Evolutionary conservation across 2,329 filamentous ascomycete genomes (phyloP).

Genomic region (Rutstroemia sp.): DNA sequence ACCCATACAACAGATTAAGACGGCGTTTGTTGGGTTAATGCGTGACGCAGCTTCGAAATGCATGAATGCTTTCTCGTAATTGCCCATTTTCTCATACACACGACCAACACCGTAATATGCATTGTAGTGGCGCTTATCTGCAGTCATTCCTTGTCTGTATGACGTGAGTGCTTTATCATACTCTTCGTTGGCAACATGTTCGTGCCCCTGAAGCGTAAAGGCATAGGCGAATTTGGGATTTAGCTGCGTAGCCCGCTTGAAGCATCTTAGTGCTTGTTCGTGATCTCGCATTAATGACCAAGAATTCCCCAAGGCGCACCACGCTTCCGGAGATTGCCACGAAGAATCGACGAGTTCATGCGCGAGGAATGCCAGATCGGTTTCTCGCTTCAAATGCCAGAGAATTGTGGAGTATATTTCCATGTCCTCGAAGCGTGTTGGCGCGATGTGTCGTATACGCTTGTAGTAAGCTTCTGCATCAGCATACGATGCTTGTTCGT

Average conservation of each 20-base stretch:
- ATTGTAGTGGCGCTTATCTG: conserved; percentile 88
- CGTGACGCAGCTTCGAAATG: conserved; percentile 83
- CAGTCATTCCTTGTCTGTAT: conserved; percentile 78
- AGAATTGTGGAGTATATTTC: conserved; percentile 97
- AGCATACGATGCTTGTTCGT: conserved; percentile 79
- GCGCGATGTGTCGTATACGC: conserved; percentile 69
- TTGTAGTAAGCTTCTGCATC: conserved; percentile 85
- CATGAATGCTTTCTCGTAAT: conserved; percentile 81
- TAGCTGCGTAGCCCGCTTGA: conserved; percentile 87
- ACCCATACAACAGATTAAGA: conserved; percentile 88
- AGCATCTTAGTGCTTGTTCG: conserved; percentile 88
- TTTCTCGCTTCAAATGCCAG: conserved; percentile 94
- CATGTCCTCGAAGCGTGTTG: conserved; percentile 86
- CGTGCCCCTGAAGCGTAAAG: conserved; percentile 91
- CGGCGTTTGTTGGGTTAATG: conserved; percentile 91
- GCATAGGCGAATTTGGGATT: conserved; percentile 90
- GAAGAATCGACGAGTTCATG: conserved; percentile 84
- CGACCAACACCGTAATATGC: conserved; percentile 88
- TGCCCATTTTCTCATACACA: conserved; percentile 85
- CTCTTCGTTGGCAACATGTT: conserved; percentile 92
- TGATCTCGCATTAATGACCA: conserved; percentile 90
- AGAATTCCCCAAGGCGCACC: conserved; percentile 92
- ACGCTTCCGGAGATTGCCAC: conserved; percentile 86
- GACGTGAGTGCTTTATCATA: conserved; percentile 88
- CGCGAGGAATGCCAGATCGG: conserved; percentile 83